Base-by-base conservation (phyloP, 148 eudicot species). In the Camellia japonica region DNA sequence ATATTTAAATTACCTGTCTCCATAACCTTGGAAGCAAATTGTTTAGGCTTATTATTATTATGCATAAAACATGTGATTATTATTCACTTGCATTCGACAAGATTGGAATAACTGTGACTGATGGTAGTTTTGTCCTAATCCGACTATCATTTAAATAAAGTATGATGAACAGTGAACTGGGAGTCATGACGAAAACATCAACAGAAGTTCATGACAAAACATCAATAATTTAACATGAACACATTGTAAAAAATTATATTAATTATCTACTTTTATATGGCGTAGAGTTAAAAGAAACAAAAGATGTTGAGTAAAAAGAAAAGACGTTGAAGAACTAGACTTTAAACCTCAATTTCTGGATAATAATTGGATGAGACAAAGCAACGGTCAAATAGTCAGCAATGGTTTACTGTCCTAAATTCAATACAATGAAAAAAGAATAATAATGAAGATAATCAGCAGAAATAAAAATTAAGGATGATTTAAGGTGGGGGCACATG, bases 301-400 rank as follows among this genome's bases (percentile, higher is more conserved):
- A 23, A 23, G 23, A 23, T 23, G 23, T 23, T 23, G 42, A 46
- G 19, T 42, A 7, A 3, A 61, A 14, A 71, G n/a, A 9, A 56
- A 52, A 38, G 61, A 58, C 9, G 19, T 20, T 42, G 19, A 47
- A 23, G 73, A 60, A 62, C 30, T 6, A 46, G 46, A 69, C 18
- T 69, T 41, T 11, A 19, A 46, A 23, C 55, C 66, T 5, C 42
- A 43, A 58, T 2, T 42, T 0, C 11, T 15, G 74, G 59, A 62
- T 19, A 46, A 65, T 20, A 20, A 42, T 44, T 74, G 73, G 41
- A 73, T 59, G 58, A 78, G 84, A 82, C 69, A 75, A 67, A 75
- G 62, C 55, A 78, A 87, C 86, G 83, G 83, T 87, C 86, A 84
- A 84, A 87, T 75, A 30, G 65, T 83, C 54, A 49, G 38, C 19